These are phyloP conservation scores for Trichoderma sp. DNA, from an alignment of 2,329 filamentous ascomycete genomes.

Conservation along the genomic window DNA sequence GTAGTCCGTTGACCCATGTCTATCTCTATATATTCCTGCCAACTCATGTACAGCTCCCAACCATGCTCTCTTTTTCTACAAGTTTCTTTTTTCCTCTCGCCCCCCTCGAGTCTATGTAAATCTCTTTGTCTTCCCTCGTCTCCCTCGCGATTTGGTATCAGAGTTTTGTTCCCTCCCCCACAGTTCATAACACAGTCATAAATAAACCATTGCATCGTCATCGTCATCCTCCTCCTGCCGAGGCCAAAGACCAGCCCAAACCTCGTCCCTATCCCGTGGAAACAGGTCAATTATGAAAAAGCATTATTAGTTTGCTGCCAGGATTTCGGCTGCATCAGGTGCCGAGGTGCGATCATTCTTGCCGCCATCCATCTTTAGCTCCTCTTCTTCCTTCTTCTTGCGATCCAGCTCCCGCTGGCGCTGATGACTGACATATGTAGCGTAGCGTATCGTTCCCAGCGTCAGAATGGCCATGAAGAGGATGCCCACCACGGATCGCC, in stretches of 20 bases:
- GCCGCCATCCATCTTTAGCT: constrained; percentile 43
- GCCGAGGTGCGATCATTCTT: constrained; percentile 46
- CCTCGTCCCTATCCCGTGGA: not conserved
- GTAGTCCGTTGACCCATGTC: not conserved
- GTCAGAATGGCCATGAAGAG: constrained; percentile 64
- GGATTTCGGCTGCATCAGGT: constrained; percentile 55
- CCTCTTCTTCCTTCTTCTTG: constrained; percentile 44
- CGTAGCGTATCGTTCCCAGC: constrained; percentile 58
- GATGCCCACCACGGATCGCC: constrained; percentile 62
- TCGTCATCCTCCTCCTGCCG: not conserved
- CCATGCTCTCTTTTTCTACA: not conserved
- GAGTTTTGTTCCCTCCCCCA: not conserved
- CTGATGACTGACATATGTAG: constrained; percentile 54
- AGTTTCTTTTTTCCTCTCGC: not conserved
- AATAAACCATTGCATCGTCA: not conserved
- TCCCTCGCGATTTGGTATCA: constrained; percentile 11
- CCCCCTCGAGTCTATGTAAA: not conserved
- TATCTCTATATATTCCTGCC: not conserved
- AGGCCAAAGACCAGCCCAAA: not conserved
- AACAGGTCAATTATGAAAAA: not conserved
- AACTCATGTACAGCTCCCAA: not conserved
- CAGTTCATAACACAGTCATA: constrained; percentile 16
- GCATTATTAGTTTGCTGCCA: constrained; percentile 54
- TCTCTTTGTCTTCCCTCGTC: not conserved
- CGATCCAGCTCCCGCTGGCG: constrained; percentile 46